phyloP scores from a whole-genome alignment of 306 rosid genomes.

The Rosa chinensis region DNA sequence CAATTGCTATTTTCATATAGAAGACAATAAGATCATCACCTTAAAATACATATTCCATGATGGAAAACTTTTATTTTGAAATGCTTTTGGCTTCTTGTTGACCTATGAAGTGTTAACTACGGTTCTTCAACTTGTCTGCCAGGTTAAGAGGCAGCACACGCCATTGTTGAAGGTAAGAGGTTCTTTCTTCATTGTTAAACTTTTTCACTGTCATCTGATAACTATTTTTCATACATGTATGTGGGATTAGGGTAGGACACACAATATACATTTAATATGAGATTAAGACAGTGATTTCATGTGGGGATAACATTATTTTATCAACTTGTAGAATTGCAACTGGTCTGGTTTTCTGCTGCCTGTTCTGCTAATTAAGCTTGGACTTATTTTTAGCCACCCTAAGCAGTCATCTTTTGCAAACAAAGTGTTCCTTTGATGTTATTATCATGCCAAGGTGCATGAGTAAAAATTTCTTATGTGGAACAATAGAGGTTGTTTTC shows the following conservation, averaged over 20 bases:
- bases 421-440: not conserved
- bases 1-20: not conserved
- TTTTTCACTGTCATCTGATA: not conserved
- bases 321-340: not conserved
- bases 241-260: slow-evolving; percentile 1
- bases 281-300: not conserved
- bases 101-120: slow-evolving; percentile 25
- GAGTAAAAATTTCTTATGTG: not conserved
- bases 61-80: not conserved
- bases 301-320: not conserved
- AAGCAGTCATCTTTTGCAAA: not conserved
- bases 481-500: not conserved
- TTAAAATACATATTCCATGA: not conserved
- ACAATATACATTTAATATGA: not conserved
- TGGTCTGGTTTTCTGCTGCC: not conserved
- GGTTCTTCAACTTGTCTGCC: slow-evolving; percentile 38
- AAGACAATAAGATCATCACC: not conserved
- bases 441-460: not conserved
- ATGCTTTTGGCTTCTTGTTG: not conserved
- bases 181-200: slow-evolving; percentile 20
- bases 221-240: not conserved
- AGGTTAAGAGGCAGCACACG: slow-evolving; percentile 79
- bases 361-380: not conserved
- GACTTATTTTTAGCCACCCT: not conserved
- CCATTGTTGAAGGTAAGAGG: slow-evolving; percentile 83